phyloP scores from a whole-genome alignment of 257 asterid genomes.

The Salvia miltiorrhiza region DNA sequence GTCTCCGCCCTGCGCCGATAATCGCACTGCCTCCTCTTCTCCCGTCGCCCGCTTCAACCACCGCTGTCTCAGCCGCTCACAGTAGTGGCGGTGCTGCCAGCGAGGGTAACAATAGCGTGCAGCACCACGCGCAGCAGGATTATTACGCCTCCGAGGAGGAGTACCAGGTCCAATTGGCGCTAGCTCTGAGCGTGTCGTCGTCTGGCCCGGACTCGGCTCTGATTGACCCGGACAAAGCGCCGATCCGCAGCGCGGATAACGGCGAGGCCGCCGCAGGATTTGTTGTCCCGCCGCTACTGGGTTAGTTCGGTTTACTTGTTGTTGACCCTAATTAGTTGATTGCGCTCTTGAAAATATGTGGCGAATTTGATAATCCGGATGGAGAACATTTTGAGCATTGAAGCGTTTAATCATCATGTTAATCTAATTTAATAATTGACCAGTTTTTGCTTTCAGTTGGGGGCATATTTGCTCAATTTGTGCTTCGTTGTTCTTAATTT shows the following conservation, averaged over 20 bases:
- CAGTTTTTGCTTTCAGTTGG: not conserved
- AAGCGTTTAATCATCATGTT: not conserved
- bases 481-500: not conserved
- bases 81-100: not conserved
- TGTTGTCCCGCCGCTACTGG: slow-evolving; percentile 88
- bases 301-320: slow-evolving; percentile 41
- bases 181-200: slow-evolving; percentile 90
- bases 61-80: slow-evolving; percentile 23
- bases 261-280: slow-evolving; percentile 76
- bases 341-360: not conserved
- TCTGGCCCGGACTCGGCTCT: slow-evolving; percentile 46
- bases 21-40: slow-evolving; percentile 30
- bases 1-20: slow-evolving; percentile 35
- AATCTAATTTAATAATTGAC: not conserved
- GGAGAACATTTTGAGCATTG: not conserved
- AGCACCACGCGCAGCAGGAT: slow-evolving; percentile 54
- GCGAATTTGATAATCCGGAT: not conserved
- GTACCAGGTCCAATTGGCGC: slow-evolving; percentile 86
- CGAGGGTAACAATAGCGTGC: slow-evolving; percentile 34
- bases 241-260: slow-evolving; percentile 43
- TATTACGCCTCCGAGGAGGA: slow-evolving; percentile 91
- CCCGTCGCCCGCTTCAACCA: slow-evolving; percentile 30
- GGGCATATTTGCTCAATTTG: not conserved
- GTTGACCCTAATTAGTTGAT: slow-evolving; percentile 15
- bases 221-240: slow-evolving; percentile 39